Evolutionary conservation across 1,284 basidiomycete genomes (phyloP).

Genomic region (Limonomyces culmigenus): DNA sequence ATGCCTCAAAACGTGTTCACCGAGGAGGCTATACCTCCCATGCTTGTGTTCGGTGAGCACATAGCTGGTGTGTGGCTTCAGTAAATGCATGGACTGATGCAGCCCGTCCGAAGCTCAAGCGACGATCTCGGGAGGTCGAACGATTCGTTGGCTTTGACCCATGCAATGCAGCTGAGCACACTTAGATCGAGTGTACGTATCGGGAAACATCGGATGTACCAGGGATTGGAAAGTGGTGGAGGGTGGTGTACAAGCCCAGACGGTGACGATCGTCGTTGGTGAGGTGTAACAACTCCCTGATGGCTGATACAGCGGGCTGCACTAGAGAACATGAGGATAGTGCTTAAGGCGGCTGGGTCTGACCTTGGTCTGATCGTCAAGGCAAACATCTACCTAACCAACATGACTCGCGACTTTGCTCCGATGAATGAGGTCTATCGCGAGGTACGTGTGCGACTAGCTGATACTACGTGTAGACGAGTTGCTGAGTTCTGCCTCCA

Average conservation of each 20-base stretch:
- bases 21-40: too few species aligned
- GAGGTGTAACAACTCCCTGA: neutral
- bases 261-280: slow-evolving; percentile 17
- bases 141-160: too few species aligned
- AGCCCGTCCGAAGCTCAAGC: too few species aligned
- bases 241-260: slow-evolving; percentile 35
- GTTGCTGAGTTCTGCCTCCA: slow-evolving; percentile 10
- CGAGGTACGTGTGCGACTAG: slow-evolving; percentile 17
- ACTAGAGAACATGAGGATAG: slow-evolving; percentile 36
- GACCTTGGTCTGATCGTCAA: slow-evolving; percentile 42
- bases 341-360: slow-evolving; percentile 45
- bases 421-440: slow-evolving; percentile 37
- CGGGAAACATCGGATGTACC: slow-evolving; percentile 40
- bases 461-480: neutral
- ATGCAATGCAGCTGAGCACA: too few species aligned
- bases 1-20: too few species aligned
- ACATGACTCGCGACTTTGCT: slow-evolving; percentile 31
- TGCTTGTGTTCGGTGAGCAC: too few species aligned
- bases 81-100: too few species aligned
- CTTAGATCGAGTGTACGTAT: slow-evolving; percentile 34
- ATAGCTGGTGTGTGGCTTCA: too few species aligned
- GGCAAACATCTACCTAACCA: slow-evolving; percentile 38
- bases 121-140: too few species aligned
- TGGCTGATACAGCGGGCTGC: slow-evolving; percentile 24
- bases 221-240: slow-evolving; percentile 30